A percentile compares a stretch with the other conserved stretches of the same genome.
Conservation (phyloP, 2,329 filamentous ascomycete genomes). For the Aspergillus texensis region DNA sequence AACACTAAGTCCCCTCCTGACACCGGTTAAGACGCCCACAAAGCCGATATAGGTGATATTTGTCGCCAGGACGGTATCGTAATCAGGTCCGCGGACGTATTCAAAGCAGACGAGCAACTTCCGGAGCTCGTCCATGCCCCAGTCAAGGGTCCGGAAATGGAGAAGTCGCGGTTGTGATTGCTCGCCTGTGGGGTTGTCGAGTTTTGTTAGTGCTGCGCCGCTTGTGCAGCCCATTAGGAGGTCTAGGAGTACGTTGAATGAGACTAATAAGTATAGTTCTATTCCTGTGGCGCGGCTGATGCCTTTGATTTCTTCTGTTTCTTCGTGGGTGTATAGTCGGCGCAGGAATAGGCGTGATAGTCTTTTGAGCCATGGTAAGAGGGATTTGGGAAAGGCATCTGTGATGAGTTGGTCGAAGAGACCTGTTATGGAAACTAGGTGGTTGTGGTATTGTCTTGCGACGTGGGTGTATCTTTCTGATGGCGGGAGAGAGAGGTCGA, state of each 20-base stretch:
- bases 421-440: slow-evolving; percentile 47
- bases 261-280: slow-evolving; percentile 62
- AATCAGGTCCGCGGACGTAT: slow-evolving; percentile 43
- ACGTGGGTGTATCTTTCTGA: slow-evolving; percentile 55
- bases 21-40: slow-evolving; percentile 54
- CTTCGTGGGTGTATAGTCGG: slow-evolving; percentile 56
- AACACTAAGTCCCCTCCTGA: slow-evolving; percentile 49
- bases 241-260: slow-evolving; percentile 66
- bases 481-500: slow-evolving; percentile 59
- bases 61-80: slow-evolving; percentile 45
- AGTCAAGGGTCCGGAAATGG: slow-evolving; percentile 53
- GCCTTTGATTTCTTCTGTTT: slow-evolving; percentile 63
- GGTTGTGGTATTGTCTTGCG: slow-evolving; percentile 48
- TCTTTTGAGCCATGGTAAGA: slow-evolving; percentile 31
- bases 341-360: slow-evolving; percentile 54
- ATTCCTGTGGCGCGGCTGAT: slow-evolving; percentile 56
- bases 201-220: slow-evolving; percentile 45
- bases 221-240: slow-evolving; percentile 68
- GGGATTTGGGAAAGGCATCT: slow-evolving; percentile 31
- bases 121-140: slow-evolving; percentile 56
- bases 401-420: slow-evolving; percentile 54
- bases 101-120: slow-evolving; percentile 56
- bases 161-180: slow-evolving; percentile 32
- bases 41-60: slow-evolving; percentile 55
- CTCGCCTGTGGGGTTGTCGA: slow-evolving; percentile 2